Conservation (phyloP, 192 early-diverging fungal species). For the Gonapodya sp. region DNA sequence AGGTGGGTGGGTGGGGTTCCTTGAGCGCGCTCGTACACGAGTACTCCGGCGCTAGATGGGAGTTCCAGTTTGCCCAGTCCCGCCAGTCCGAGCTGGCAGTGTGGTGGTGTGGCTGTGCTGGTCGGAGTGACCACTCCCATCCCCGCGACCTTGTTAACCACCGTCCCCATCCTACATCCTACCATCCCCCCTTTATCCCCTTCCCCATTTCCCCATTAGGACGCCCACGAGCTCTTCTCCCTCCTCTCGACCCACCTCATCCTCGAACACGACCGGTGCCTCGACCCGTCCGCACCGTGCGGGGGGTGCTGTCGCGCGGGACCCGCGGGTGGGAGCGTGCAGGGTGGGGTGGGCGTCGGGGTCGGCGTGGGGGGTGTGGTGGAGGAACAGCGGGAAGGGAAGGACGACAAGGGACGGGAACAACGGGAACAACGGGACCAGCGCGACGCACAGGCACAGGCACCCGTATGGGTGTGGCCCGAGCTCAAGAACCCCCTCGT, state of each 20-base stretch:
- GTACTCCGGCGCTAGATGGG: too few species aligned
- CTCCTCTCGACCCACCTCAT: conserved; percentile 5
- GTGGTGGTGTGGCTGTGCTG: background rate
- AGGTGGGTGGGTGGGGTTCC: too few species aligned
- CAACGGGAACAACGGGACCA: background rate
- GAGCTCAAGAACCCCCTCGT: background rate
- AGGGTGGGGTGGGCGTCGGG: background rate
- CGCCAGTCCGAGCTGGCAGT: background rate
- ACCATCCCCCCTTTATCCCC: background rate
- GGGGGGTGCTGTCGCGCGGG: background rate
- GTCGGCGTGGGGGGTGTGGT: background rate
- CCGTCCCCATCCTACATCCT: background rate
- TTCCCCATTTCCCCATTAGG: too few species aligned
- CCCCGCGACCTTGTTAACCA: too few species aligned
- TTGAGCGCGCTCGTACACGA: too few species aligned
- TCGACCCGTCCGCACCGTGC: background rate
- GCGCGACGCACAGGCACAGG: background rate
- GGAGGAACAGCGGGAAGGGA: background rate
- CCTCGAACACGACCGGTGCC: conserved; percentile 1
- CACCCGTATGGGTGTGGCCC: background rate
- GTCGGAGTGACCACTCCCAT: too few species aligned
- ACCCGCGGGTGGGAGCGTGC: background rate
- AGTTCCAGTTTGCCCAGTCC: background rate
- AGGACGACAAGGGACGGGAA: background rate
- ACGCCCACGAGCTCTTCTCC: conserved; percentile 8